Percentiles rank a stretch among this genome's conserved stretches.
phyloP scores from a whole-genome alignment of 2,329 filamentous ascomycete genomes.

The Blastomyces gilchristii region DNA sequence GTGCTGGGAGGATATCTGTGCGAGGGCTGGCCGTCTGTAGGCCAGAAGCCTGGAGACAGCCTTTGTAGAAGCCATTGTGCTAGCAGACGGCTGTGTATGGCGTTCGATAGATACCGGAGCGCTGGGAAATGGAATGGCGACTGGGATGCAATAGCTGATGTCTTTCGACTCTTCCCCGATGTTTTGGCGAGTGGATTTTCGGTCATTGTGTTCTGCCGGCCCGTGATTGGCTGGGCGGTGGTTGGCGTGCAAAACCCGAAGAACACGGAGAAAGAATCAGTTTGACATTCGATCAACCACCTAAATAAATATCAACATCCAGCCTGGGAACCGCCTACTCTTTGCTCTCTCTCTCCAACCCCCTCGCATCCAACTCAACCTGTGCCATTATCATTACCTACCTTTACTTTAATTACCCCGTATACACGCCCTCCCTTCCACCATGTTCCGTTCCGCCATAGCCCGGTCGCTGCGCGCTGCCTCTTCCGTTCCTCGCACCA shows the following conservation, averaged over 20 bases:
- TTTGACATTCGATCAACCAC: constrained; percentile 4
- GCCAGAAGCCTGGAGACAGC: constrained; percentile 37
- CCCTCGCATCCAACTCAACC: neutral
- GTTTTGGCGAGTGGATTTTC: constrained; percentile 25
- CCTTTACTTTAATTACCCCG: constrained; percentile 8
- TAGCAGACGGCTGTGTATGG: constrained; percentile 4
- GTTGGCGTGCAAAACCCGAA: constrained; percentile 16
- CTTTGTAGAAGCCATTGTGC: constrained; percentile 37
- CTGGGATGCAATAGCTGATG: constrained; percentile 12
- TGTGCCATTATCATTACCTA: constrained; percentile 5
- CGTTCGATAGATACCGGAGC: constrained; percentile 13
- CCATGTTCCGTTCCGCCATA: constrained; percentile 83
- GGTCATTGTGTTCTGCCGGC: constrained; percentile 32
- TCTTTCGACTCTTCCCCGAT: constrained; percentile 17
- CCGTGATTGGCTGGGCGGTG: constrained; percentile 29
- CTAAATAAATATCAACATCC: neutral
- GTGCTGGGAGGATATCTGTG: constrained; percentile 20
- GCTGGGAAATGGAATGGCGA: constrained; percentile 4
- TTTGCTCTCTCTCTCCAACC: neutral
- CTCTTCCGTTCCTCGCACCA: constrained; percentile 41
- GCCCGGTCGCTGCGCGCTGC: constrained; percentile 61
- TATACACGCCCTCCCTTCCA: constrained; percentile 24
- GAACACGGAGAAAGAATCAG: constrained; percentile 12
- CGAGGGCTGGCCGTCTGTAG: constrained; percentile 28
- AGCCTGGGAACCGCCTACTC: neutral